These are phyloP conservation scores for Aspergillus fructus DNA, from an alignment of 2,329 filamentous ascomycete species.

Conservation along the genomic window DNA sequence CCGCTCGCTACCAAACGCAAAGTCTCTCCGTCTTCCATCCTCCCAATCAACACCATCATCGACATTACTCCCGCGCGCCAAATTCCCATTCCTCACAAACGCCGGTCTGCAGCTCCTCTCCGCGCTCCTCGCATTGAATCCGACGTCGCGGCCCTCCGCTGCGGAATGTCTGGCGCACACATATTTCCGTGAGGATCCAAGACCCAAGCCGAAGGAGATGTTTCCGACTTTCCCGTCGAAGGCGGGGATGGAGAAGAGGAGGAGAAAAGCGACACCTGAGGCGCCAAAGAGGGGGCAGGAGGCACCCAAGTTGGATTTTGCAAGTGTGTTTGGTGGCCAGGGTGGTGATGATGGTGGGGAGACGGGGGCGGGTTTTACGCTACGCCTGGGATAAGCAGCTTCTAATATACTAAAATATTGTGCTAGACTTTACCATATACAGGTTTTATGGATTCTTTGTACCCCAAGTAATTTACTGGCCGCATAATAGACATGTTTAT, in stretches of 20 bases:
- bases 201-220: conserved; percentile 84
- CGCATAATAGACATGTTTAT: neutral
- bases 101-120: conserved; percentile 71
- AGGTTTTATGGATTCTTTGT: neutral
- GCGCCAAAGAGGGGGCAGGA: conserved; percentile 78
- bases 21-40: conserved; percentile 68
- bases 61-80: conserved; percentile 62
- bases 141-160: conserved; percentile 68
- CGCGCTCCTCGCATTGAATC: conserved; percentile 72
- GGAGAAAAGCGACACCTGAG: conserved; percentile 71
- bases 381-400: conserved; percentile 57
- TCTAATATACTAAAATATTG: neutral
- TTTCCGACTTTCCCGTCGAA: conserved; percentile 97
- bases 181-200: conserved; percentile 87
- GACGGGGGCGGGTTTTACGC: conserved; percentile 55
- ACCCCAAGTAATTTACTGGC: neutral
- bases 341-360: conserved; percentile 65
- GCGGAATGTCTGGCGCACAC: conserved; percentile 72
- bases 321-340: conserved; percentile 67
- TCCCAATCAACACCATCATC: conserved; percentile 28
- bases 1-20: conserved; percentile 81
- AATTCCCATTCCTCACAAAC: conserved; percentile 77
- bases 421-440: neutral
- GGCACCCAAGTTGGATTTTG: conserved; percentile 64
- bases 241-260: conserved; percentile 82